Evolutionary conservation across 306 rosid species (phyloP).

Genomic region (Vigna trinervia): DNA sequence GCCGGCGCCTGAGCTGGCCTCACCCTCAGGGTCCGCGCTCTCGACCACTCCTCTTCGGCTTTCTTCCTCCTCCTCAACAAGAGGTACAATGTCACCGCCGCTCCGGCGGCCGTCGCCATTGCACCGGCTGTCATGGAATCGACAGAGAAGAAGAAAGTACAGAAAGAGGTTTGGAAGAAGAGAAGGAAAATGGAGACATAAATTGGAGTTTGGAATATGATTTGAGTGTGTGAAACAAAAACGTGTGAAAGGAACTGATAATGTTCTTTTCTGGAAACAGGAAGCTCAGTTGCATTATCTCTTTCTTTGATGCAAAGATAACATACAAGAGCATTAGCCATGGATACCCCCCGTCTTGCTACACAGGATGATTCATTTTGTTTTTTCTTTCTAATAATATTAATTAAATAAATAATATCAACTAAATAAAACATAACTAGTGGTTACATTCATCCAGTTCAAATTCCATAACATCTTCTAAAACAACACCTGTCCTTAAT

Average conservation of each 20-base stretch:
- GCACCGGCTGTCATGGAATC: conserved; percentile 77
- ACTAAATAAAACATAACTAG: no score
- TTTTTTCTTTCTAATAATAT: no score
- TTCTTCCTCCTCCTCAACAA: conserved; percentile 53
- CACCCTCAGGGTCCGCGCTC: conserved; percentile 47
- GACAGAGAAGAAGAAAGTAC: background rate
- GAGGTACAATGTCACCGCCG: conserved; percentile 64
- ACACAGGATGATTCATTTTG: no score
- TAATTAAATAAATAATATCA: no score
- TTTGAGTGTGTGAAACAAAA: background rate
- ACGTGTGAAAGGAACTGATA: background rate
- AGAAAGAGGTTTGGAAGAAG: background rate
- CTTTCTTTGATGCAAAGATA: background rate
- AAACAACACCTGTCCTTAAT: no score
- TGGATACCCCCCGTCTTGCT: no score
- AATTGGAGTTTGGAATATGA: background rate
- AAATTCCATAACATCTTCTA: no score
- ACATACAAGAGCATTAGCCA: background rate
- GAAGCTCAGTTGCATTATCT: background rate
- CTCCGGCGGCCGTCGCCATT: conserved; percentile 85
- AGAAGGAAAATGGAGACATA: background rate
- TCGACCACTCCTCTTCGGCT: conserved; percentile 55
- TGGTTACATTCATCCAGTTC: no score
- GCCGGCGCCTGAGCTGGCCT: conserved; percentile 84
- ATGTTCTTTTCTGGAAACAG: background rate